These are phyloP conservation scores for Picochlorum sp. DNA, from an alignment of 139 green algal species.

Conservation along the genomic window DNA sequence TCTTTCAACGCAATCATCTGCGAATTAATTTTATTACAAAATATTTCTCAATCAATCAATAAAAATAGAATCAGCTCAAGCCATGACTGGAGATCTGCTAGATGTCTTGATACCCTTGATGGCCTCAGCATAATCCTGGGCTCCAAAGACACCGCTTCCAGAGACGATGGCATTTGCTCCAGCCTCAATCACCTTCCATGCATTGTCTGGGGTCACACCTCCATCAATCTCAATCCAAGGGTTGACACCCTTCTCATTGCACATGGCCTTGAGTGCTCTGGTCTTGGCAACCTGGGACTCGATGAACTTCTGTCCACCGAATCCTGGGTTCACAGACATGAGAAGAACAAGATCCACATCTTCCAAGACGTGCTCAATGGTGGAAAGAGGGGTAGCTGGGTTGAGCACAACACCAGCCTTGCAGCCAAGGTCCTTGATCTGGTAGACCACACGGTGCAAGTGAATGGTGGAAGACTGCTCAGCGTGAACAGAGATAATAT, in stretches of 20 bases:
- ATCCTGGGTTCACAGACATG: slow-evolving; percentile 99
- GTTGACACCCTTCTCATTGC: slow-evolving; percentile 81
- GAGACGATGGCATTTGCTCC: slow-evolving; percentile 95
- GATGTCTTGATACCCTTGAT: slow-evolving; percentile 64
- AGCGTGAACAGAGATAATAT: slow-evolving; percentile 96
- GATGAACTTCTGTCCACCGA: slow-evolving; percentile 99
- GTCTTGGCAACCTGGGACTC: slow-evolving; percentile 92
- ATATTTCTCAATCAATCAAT: neutral
- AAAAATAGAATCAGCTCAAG: slow-evolving; percentile 4
- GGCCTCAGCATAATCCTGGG: slow-evolving; percentile 56
- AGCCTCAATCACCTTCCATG: slow-evolving; percentile 86
- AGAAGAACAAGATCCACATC: slow-evolving; percentile 91
- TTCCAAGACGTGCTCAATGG: slow-evolving; percentile 88
- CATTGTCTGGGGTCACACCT: slow-evolving; percentile 88
- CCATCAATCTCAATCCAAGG: slow-evolving; percentile 99
- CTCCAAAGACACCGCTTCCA: slow-evolving; percentile 88
- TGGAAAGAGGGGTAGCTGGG: slow-evolving; percentile 75
- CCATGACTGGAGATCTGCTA: slow-evolving; percentile 29
- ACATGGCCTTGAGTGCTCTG: slow-evolving; percentile 77
- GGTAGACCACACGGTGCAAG: slow-evolving; percentile 85
- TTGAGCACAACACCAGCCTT: slow-evolving; percentile 98
- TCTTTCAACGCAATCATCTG: slow-evolving; percentile 35
- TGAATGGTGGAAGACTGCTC: slow-evolving; percentile 91
- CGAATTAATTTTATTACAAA: neutral
- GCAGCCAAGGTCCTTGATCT: slow-evolving; percentile 96